Evolutionary conservation across 257 asterid species (phyloP).

Genomic region (Echium plantagineum): DNA sequence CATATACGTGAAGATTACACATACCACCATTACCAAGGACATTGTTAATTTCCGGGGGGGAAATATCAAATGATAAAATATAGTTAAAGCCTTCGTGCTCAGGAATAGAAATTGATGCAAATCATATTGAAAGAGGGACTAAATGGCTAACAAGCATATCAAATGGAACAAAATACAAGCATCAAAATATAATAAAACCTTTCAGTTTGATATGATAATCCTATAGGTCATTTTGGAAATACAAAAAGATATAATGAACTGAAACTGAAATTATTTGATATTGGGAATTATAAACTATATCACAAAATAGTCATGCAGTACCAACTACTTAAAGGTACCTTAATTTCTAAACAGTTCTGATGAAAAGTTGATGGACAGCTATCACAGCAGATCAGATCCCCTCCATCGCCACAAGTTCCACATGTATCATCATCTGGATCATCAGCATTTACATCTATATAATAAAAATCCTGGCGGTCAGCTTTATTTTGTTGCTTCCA

Average conservation of each 20-base stretch:
- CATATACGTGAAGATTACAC: too few relatives aligned
- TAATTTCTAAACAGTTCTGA: constrained; percentile 69
- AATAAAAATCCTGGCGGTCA: constrained; percentile 36
- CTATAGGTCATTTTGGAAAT: too few relatives aligned
- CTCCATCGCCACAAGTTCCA: constrained; percentile 93
- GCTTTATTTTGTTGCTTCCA: constrained; percentile 85
- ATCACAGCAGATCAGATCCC: constrained; percentile 95
- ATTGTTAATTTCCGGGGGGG: neutral
- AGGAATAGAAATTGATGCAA: neutral
- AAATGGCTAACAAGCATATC: neutral
- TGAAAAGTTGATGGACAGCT: constrained; percentile 97
- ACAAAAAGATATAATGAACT: neutral
- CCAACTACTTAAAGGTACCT: constrained; percentile 28
- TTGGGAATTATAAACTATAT: neutral
- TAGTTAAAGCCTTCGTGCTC: neutral
- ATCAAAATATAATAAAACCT: too few relatives aligned
- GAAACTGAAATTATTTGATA: neutral
- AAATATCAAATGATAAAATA: too few relatives aligned
- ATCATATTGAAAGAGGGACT: neutral
- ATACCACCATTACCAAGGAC: neutral
- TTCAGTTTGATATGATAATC: too few relatives aligned
- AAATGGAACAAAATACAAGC: neutral
- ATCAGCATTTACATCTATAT: constrained; percentile 54
- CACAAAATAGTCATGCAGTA: neutral
- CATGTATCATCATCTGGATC: constrained; percentile 97